These are phyloP conservation scores for Ceratocystis lukuohia DNA, from an alignment of 2,329 filamentous ascomycete genomes.

Conservation along the genomic window DNA sequence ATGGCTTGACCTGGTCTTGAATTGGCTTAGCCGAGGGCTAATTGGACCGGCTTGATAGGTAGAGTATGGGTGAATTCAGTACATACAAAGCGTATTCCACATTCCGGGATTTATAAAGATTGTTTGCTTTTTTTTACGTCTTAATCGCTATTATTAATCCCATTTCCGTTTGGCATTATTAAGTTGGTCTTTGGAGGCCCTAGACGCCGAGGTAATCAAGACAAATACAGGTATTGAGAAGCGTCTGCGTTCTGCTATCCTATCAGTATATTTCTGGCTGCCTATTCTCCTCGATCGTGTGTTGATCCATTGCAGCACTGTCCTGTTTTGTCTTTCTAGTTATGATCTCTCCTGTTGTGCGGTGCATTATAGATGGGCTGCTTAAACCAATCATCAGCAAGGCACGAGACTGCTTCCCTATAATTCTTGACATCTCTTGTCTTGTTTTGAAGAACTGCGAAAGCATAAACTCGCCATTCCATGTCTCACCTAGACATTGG, in stretches of 20 bases:
- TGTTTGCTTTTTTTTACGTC: neutral
- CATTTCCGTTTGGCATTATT: neutral
- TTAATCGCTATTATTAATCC: neutral
- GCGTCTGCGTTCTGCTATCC: too few species aligned
- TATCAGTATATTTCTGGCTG: too few species aligned
- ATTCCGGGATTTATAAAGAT: neutral
- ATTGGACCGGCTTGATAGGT: neutral
- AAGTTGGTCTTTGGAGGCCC: neutral
- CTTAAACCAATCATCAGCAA: too few species aligned
- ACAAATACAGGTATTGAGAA: too few species aligned
- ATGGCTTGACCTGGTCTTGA: constrained; percentile 29
- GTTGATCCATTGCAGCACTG: too few species aligned
- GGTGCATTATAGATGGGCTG: too few species aligned
- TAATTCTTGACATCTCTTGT: neutral
- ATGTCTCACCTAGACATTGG: neutral
- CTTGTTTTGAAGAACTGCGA: neutral
- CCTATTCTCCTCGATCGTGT: too few species aligned
- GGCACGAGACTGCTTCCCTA: neutral
- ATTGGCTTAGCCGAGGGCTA: neutral
- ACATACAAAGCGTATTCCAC: constrained; percentile 1
- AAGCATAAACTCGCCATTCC: neutral
- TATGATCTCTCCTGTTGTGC: too few species aligned
- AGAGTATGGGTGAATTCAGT: constrained; percentile 2
- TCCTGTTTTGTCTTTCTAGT: too few species aligned
- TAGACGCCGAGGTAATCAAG: neutral